Evolutionary conservation across 768 basidiomycete species (phyloP), one percentile per base, ranked within the genome.

Genomic region (Kwoniella europaea): DNA sequence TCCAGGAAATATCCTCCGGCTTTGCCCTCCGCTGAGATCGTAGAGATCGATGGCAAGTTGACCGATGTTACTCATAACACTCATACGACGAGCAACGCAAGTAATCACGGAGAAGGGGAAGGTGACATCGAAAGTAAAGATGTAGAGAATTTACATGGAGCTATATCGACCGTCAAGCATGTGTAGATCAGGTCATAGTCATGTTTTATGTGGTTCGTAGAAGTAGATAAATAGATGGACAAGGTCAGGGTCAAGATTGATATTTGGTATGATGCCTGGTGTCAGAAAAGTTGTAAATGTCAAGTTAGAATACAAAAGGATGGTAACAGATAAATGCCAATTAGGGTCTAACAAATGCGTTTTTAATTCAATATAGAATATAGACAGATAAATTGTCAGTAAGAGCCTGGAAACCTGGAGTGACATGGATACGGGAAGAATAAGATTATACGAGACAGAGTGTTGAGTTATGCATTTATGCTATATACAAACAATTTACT

Each of bases 1-100:
- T 62, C 63, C 16, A 61, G 63, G 22, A 43, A 57, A 42, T 71
- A 63, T 46, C 73, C 73, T 12, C 69, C 73, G 42, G 57, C 27
- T 53, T 46, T 72, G 3, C 71, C 71, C 41, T 13, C 44, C 2
- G 55, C 63, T 41, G 65, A 58, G n/a, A 24, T 46, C 10, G 57
- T 53, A 18, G 59, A 72, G 27, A 18, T 54, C 10, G 66, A 72
- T 20, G 66, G 63, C 18, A 13, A 56, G 42, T 63, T 65, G 43
- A 60, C 62, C 4, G 44, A 46, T 15, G 57, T 44, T 20, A 42
- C 20, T 67, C 56, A 24, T 42, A 27, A 22, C 5, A 13, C 46
- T 13, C 46, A 50, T 15, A 58, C 18, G 15, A 41, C 15, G 55
- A 55, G 24, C 52, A 54, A 55, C 41, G 15, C 5, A 29, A 20